Evolutionary conservation across 2,329 filamentous ascomycete genomes (phyloP).

Genomic region (Alternaria postmessia): DNA sequence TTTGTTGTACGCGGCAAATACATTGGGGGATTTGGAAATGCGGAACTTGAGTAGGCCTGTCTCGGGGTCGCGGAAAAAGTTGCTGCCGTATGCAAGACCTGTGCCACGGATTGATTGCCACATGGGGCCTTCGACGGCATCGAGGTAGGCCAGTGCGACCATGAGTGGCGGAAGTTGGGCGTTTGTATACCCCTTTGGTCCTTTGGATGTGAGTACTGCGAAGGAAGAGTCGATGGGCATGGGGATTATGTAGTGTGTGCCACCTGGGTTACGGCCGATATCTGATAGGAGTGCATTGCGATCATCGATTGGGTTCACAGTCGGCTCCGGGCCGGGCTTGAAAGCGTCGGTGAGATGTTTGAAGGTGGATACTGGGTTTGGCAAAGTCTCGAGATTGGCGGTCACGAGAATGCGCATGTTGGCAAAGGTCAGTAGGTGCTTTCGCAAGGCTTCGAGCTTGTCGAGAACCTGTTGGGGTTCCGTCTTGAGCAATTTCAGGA

Average conservation of each 20-base stretch:
- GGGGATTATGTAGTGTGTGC: constrained; percentile 79
- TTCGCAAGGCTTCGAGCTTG: constrained; percentile 79
- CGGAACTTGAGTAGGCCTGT: constrained; percentile 82
- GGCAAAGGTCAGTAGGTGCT: constrained; percentile 78
- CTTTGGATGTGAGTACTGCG: constrained; percentile 76
- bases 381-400: constrained; percentile 77
- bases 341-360: constrained; percentile 63
- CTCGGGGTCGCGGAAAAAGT: constrained; percentile 79
- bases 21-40: constrained; percentile 89
- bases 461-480: constrained; percentile 77
- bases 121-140: constrained; percentile 90
- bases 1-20: constrained; percentile 82
- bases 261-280: constrained; percentile 77
- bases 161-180: constrained; percentile 82
- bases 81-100: constrained; percentile 88
- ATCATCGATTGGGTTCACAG: constrained; percentile 74
- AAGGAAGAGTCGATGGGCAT: constrained; percentile 96
- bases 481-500: constrained; percentile 80
- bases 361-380: constrained; percentile 81
- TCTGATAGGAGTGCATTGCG: constrained; percentile 75
- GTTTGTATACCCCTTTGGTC: constrained; percentile 77
- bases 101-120: constrained; percentile 94
- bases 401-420: constrained; percentile 89
- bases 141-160: constrained; percentile 89
- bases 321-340: constrained; percentile 58